These are phyloP conservation scores for Fraxinus angustifolia DNA, from an alignment of 305 asterid genomes.

Conservation along the genomic window DNA sequence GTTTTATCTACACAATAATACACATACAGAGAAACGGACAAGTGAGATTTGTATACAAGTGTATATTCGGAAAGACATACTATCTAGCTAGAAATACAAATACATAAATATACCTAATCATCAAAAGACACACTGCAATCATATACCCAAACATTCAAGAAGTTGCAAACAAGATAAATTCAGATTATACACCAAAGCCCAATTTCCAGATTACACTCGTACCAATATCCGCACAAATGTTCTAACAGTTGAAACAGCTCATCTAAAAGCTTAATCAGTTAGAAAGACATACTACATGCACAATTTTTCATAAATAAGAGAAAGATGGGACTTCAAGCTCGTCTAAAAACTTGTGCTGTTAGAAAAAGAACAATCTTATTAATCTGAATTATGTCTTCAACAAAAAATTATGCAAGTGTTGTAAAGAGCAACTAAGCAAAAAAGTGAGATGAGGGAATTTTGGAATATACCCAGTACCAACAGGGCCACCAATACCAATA, in stretches of 20 bases:
- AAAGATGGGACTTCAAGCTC: not conserved
- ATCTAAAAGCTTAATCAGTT: not conserved
- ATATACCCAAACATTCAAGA: not conserved
- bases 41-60: not conserved
- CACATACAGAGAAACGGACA: not conserved
- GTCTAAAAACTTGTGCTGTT: not conserved
- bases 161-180: not conserved
- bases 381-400: not conserved
- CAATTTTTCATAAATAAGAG: not conserved
- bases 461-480: slow-evolving; percentile 77
- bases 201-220: not conserved
- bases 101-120: not conserved
- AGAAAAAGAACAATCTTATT: not conserved
- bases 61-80: not conserved
- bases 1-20: not conserved
- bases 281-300: not conserved
- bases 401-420: not conserved
- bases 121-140: not conserved
- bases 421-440: not conserved
- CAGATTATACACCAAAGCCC: not conserved
- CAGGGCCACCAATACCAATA: slow-evolving; percentile 95
- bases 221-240: not conserved
- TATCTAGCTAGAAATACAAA: not conserved
- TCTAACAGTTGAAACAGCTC: not conserved
- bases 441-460: not conserved